Evolutionary conservation across 306 rosid genomes (phyloP), one percentile per base, ranked within the genome.

Genomic region (Pterocarpus macrocarpus): DNA sequence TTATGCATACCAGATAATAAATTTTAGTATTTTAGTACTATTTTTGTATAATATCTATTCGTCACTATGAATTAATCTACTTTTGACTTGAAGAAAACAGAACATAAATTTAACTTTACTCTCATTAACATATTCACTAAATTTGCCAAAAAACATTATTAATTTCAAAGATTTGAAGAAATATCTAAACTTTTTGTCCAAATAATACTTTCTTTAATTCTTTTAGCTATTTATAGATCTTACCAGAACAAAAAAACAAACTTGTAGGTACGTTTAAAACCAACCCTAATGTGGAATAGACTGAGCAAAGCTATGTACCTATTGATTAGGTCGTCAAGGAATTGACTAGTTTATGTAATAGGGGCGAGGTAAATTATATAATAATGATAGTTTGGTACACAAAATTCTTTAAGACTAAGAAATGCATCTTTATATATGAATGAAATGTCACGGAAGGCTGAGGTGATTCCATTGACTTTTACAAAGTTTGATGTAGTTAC

Each of bases 361-460:
- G 55, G 64, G 57, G 35, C 17, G 38, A 68, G 4, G 59, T 34
- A 70, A 62, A 35, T 80, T 44, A 61, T 11, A 30, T 22, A 77
- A 69, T n/a, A 47, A 50, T 57, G 65, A 74, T 74, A 63, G 56
- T 81, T 87, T 72, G 83, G 76, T 49, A 41, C 71, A 63, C 39
- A 34, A 33, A 45, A 71, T 57, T 61, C 84, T 59, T 81, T 0
- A n/a, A 17, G 32, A 65, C 33, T 56, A 74, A 50, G 73, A 56
- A 57, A 68, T 57, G 7, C 43, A 41, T 63, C 22, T 33, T 56
- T 35, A 36, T 36, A 28, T 64, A 4, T 4, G 8, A 43, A 8
- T 17, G 44, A 80, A 64, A 63, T 6, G 15, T 16, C 14, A 32
- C 4, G 30, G 7, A 73, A 61, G 8, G 50, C 3, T 16, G 22